phyloP scores from a whole-genome alignment of 805 yeast species.

The Yarrowia osloensis region DNA sequence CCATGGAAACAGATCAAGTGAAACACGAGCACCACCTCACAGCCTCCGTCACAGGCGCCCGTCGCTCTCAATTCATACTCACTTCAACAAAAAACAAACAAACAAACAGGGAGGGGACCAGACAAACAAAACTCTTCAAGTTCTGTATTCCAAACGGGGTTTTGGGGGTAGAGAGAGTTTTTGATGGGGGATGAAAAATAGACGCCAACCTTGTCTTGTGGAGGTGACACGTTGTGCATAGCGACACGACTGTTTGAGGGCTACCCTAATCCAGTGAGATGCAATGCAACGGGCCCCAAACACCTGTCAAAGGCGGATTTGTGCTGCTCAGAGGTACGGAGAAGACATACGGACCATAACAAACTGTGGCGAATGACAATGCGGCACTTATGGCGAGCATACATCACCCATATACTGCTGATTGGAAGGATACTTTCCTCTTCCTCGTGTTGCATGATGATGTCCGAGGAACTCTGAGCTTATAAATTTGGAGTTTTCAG shows the following conservation, averaged over 20 bases:
- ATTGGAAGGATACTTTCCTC: neutral
- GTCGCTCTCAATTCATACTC: neutral
- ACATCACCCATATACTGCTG: neutral
- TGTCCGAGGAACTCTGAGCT: neutral
- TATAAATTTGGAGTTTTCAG: neutral
- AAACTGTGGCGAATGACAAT: too few species aligned
- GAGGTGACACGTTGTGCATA: conserved; percentile 31
- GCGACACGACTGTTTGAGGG: neutral
- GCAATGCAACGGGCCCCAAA: neutral
- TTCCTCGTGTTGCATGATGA: conserved; percentile 19
- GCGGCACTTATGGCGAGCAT: neutral
- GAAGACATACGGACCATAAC: neutral
- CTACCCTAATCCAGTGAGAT: neutral
- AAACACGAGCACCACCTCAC: neutral
- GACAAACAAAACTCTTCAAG: conserved; percentile 26
- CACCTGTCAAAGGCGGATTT: neutral
- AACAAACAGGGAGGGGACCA: conserved; percentile 27
- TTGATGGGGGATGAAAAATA: conserved; percentile 17
- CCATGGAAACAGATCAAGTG: neutral
- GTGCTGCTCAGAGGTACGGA: neutral
- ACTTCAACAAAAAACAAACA: conserved; percentile 27
- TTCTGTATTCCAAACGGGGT: conserved; percentile 28
- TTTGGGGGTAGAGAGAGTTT: conserved; percentile 26
- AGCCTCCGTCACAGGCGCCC: neutral
- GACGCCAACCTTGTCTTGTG: conserved; percentile 12